Conservation (phyloP, 2,329 filamentous ascomycete genomes). For the Aspergillus melleus region DNA sequence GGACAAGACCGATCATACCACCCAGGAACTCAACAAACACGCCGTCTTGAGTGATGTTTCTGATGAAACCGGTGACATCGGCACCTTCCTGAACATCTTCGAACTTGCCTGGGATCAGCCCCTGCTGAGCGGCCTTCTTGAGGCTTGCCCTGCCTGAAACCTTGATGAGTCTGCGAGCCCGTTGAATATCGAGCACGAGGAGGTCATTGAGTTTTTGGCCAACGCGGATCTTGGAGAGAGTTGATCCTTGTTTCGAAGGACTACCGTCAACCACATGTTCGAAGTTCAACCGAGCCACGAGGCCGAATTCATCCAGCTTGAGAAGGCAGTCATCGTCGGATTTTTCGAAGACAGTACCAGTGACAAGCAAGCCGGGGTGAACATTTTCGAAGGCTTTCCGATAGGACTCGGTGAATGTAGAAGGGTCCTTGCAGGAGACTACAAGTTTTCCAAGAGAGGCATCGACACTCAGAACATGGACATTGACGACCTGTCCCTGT, state of each 20-base stretch:
- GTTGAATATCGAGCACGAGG: slow-evolving; percentile 83
- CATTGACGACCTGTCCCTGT: slow-evolving; percentile 84
- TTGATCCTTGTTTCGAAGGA: slow-evolving; percentile 70
- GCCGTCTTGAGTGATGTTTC: slow-evolving; percentile 77
- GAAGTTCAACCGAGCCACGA: slow-evolving; percentile 75
- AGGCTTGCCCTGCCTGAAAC: slow-evolving; percentile 83
- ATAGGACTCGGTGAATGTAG: slow-evolving; percentile 75
- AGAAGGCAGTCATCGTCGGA: slow-evolving; percentile 73
- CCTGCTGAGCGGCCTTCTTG: slow-evolving; percentile 70
- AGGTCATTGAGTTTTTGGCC: slow-evolving; percentile 80
- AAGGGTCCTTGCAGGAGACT: slow-evolving; percentile 90
- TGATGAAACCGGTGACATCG: slow-evolving; percentile 74
- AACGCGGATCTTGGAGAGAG: slow-evolving; percentile 77
- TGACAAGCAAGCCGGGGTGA: slow-evolving; percentile 70
- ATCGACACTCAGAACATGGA: slow-evolving; percentile 82
- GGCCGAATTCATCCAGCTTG: slow-evolving; percentile 69
- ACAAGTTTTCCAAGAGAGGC: slow-evolving; percentile 69
- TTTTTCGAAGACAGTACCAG: slow-evolving; percentile 79
- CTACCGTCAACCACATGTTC: slow-evolving; percentile 86
- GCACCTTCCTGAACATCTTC: slow-evolving; percentile 70
- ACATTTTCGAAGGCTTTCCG: slow-evolving; percentile 70
- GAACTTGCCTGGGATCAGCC: slow-evolving; percentile 69
- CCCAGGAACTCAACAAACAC: slow-evolving; percentile 87
- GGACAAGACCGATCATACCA: slow-evolving; percentile 73
- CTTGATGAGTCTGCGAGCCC: slow-evolving; percentile 71